phyloP scores from a whole-genome alignment of 1,284 basidiomycete species.

The Malassezia slooffiae region DNA sequence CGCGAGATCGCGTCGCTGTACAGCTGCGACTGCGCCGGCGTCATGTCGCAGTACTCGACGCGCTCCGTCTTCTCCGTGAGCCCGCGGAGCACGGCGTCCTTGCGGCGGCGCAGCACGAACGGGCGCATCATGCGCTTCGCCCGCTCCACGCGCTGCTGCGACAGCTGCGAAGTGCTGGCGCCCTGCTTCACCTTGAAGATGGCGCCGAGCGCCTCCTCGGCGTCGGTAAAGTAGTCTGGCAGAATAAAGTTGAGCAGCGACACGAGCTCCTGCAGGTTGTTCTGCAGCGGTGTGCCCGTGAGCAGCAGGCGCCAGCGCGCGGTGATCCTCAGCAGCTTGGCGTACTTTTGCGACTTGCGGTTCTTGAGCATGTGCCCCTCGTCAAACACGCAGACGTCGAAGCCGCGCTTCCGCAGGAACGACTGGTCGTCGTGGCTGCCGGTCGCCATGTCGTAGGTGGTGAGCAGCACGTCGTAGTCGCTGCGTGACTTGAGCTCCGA shows the following conservation, averaged over 20 bases:
- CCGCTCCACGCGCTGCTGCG: constrained; percentile 77
- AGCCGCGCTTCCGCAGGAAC: constrained; percentile 75
- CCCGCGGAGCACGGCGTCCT: constrained; percentile 75
- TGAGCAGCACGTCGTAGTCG: constrained; percentile 87
- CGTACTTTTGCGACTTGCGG: constrained; percentile 87
- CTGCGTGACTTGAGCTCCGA: constrained; percentile 55
- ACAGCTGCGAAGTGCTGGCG: constrained; percentile 70
- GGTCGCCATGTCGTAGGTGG: constrained; percentile 88
- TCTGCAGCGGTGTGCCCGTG: constrained; percentile 85
- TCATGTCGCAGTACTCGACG: constrained; percentile 91
- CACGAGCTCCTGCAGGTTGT: constrained; percentile 69
- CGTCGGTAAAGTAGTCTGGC: constrained; percentile 72
- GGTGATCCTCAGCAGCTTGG: constrained; percentile 70
- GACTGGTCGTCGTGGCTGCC: constrained; percentile 68
- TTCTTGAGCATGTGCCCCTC: constrained; percentile 96
- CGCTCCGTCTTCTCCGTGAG: constrained; percentile 82
- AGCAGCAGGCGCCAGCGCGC: constrained; percentile 82
- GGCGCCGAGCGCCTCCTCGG: constrained; percentile 65
- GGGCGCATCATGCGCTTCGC: constrained; percentile 99
- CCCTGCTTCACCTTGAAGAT: constrained; percentile 95
- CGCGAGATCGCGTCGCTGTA: constrained; percentile 75
- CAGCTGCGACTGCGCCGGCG: constrained; percentile 65
- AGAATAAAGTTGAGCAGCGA: constrained; percentile 97
- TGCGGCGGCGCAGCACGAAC: constrained; percentile 86
- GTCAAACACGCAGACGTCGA: constrained; percentile 74